These are phyloP conservation scores for Licmophora abbreviata DNA, from an alignment of 108 stramenopile species.

Conservation along the genomic window DNA sequence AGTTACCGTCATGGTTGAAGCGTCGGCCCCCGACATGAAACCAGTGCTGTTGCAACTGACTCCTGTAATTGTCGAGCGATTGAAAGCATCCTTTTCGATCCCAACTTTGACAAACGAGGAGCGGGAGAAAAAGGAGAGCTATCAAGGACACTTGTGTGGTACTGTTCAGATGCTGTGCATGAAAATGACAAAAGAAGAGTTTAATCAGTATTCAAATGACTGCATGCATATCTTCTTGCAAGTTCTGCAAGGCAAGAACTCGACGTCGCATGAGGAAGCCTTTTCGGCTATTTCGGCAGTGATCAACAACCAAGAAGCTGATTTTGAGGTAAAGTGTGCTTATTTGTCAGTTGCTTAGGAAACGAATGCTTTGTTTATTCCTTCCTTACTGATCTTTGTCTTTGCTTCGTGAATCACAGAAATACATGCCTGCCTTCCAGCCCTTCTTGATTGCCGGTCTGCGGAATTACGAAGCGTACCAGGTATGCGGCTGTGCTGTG, in stretches of 20 bases:
- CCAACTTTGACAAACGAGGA: slow-evolving; percentile 75
- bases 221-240: slow-evolving; percentile 82
- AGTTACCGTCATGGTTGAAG: slow-evolving; percentile 73
- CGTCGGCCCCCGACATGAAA: slow-evolving; percentile 72
- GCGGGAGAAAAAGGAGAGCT: slow-evolving; percentile 74
- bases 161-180: slow-evolving; percentile 72
- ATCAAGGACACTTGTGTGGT: slow-evolving; percentile 82
- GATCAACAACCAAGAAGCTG: slow-evolving; percentile 72
- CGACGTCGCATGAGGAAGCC: slow-evolving; percentile 90
- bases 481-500: slow-evolving; percentile 89
- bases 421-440: slow-evolving; percentile 83
- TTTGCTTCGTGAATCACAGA: slow-evolving; percentile 19
- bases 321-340: slow-evolving; percentile 58
- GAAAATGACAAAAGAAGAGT: slow-evolving; percentile 63
- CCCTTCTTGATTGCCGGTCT: slow-evolving; percentile 81
- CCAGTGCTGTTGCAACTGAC: slow-evolving; percentile 56
- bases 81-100: slow-evolving; percentile 66
- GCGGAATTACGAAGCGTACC: slow-evolving; percentile 83
- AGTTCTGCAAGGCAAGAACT: slow-evolving; percentile 80
- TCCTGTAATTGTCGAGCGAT: slow-evolving; percentile 71
- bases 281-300: slow-evolving; percentile 86
- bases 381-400: not conserved
- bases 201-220: slow-evolving; percentile 66
- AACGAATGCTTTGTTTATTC: not conserved
- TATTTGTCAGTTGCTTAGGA: not conserved